Evolutionary conservation across 768 basidiomycete species (phyloP), one percentile per base, ranked within the genome.

Genomic region (Rhizopogon vinicolor): DNA sequence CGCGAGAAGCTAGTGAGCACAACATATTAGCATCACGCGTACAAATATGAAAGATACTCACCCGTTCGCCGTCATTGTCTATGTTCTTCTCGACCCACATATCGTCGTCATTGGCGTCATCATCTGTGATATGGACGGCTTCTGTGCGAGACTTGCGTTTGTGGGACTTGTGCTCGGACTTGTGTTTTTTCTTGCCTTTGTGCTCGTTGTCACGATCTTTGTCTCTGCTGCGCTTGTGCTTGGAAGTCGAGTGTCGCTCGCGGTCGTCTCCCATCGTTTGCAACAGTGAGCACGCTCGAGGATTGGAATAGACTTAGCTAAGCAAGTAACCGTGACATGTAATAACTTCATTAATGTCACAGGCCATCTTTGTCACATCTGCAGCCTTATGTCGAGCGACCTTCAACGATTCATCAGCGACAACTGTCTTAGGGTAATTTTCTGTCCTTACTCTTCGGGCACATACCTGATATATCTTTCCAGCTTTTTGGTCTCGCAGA

Each of bases 61-160:
- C 89, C 65, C 78, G 75, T 69, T 89, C 87, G 16, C 87, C 85
- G 51, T 87, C 87, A 74, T 85, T 80, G 64, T 85, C 85, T 39
- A 92, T 84, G 61, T 91, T 90, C 76, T 91, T 92, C 74, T 93
- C 93, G 22, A 86, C 80, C 93, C 93, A 94, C 74, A 91, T 80
- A 53, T 85, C 85, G 16, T 86, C 84, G 65, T 84, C 86, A 58
- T 83, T 75, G 14, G 79, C 77, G 64, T 93, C 87, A 62, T 93
- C 89, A 65, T 91, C 91, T 0, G 80, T 74, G 35, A 83, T 75
- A 52, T 63, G 58, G 19, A 66, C 58, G 39, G 73, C 68, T 51
- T 81, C 68, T 57, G 59, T 14, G 62, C 41, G 46, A 35, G 46
- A 22, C 56, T 69, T 77, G 60, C 64, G 68, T 54, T 62, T 67